Evolutionary conservation across 768 basidiomycete genomes (phyloP).

Genomic region (Tephrocybe sp.): DNA sequence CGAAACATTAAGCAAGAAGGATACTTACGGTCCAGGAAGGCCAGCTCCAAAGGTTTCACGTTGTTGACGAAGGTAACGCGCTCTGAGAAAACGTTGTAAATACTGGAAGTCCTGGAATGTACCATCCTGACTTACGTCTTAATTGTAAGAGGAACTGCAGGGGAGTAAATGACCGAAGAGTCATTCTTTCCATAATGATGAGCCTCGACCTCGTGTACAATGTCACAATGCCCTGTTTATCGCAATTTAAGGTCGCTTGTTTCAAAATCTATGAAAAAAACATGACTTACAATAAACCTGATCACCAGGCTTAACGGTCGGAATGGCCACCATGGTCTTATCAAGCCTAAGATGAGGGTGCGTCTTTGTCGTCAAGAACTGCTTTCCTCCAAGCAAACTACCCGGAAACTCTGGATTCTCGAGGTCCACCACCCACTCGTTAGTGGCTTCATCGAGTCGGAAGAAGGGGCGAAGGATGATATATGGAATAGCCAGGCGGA

Average conservation of each 20-base stretch:
- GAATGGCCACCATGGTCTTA: conserved; percentile 56
- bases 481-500: conserved; percentile 56
- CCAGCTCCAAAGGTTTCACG: conserved; percentile 43
- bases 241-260: background rate
- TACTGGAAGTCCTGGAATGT: background rate
- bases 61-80: conserved; percentile 47
- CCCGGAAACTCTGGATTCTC: conserved; percentile 53
- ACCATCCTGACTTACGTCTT: conserved; percentile 35
- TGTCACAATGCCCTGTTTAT: conserved; percentile 48
- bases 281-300: conserved; percentile 50
- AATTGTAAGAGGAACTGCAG: conserved; percentile 47
- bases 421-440: conserved; percentile 56
- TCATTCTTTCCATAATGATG: conserved; percentile 44
- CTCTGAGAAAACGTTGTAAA: conserved; percentile 26
- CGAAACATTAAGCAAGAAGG: background rate
- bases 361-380: conserved; percentile 50
- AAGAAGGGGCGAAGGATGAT: conserved; percentile 68
- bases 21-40: conserved; percentile 45
- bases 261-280: background rate
- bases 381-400: conserved; percentile 47
- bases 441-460: conserved; percentile 34
- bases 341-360: conserved; percentile 63
- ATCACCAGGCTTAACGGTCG: conserved; percentile 59
- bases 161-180: conserved; percentile 57
- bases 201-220: conserved; percentile 52